Evolutionary conservation across 202 grass and related monocot genomes (phyloP).

Genomic region (Carex sylvatica): DNA sequence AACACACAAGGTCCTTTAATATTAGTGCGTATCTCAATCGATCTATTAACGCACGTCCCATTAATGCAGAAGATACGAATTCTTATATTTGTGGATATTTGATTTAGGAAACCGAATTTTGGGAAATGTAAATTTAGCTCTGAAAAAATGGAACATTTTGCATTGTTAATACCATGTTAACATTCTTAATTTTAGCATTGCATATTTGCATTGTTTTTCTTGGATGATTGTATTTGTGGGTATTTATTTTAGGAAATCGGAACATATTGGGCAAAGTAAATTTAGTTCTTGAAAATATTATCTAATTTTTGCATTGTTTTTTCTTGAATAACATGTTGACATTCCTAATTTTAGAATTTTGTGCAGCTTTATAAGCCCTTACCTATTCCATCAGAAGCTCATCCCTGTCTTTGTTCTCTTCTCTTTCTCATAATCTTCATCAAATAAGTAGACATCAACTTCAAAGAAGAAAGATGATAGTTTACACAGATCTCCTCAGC

Average conservation of each 20-base stretch:
- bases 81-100: neutral
- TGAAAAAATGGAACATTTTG: too few species aligned
- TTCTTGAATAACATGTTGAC: neutral
- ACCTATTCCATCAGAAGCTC: neutral
- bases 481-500: neutral
- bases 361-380: neutral
- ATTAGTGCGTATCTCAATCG: too few species aligned
- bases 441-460: neutral
- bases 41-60: too few species aligned
- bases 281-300: neutral
- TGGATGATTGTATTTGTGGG: neutral
- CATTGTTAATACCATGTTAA: too few species aligned
- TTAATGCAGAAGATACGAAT: too few species aligned
- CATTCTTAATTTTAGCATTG: too few species aligned
- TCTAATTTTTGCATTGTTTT: neutral
- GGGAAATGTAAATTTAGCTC: neutral
- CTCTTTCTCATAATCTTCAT: neutral
- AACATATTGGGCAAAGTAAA: neutral
- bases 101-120: neutral
- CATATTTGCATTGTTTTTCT: neutral
- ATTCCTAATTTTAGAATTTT: neutral
- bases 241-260: neutral
- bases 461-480: slow-evolving; percentile 2
- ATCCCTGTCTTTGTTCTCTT: neutral
- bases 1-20: too few species aligned